These are phyloP conservation scores for Trametes meyenii DNA, from an alignment of 768 basidiomycete genomes.

Conservation along the genomic window DNA sequence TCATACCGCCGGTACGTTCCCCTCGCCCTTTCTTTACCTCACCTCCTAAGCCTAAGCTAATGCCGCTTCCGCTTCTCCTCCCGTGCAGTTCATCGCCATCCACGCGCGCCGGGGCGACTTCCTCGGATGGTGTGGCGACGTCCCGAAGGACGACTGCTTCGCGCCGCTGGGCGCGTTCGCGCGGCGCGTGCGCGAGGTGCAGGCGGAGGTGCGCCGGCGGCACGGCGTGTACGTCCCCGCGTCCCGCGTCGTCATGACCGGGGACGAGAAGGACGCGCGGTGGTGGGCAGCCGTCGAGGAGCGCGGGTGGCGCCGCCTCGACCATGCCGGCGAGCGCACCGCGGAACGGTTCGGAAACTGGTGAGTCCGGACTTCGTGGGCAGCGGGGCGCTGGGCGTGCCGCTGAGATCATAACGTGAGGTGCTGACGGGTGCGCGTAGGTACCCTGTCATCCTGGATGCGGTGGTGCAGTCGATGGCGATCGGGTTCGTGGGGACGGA, in stretches of 20 bases:
- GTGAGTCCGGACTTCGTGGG: conserved; percentile 28
- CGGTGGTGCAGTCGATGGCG: conserved; percentile 65
- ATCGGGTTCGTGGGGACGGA: conserved; percentile 74
- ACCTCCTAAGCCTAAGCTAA: not conserved
- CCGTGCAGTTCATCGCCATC: conserved; percentile 34
- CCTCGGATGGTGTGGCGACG: conserved; percentile 34
- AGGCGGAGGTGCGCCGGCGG: conserved; percentile 33
- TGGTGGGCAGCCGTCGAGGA: conserved; percentile 39
- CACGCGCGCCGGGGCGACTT: conserved; percentile 40
- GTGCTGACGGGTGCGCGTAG: conserved; percentile 36
- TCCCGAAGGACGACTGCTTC: conserved; percentile 36
- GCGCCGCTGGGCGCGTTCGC: conserved; percentile 36
- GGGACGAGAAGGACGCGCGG: conserved; percentile 42
- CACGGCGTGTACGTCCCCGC: conserved; percentile 27
- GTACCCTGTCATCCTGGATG: conserved; percentile 73
- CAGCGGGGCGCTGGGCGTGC: not conserved
- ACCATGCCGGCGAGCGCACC: conserved; percentile 35
- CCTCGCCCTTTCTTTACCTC: not conserved
- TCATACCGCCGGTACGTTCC: conserved; percentile 36
- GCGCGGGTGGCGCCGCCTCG: conserved; percentile 38
- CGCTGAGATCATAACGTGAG: not conserved
- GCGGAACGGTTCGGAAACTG: conserved; percentile 37
- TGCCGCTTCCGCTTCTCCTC: not conserved
- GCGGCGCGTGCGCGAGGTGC: conserved; percentile 37
- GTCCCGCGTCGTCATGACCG: conserved; percentile 40